Percentiles rank a stretch among this genome's conserved stretches.
These are phyloP conservation scores for Lobosporangium transversale DNA, from an alignment of 192 early-diverging fungal species.

Conservation along the genomic window DNA sequence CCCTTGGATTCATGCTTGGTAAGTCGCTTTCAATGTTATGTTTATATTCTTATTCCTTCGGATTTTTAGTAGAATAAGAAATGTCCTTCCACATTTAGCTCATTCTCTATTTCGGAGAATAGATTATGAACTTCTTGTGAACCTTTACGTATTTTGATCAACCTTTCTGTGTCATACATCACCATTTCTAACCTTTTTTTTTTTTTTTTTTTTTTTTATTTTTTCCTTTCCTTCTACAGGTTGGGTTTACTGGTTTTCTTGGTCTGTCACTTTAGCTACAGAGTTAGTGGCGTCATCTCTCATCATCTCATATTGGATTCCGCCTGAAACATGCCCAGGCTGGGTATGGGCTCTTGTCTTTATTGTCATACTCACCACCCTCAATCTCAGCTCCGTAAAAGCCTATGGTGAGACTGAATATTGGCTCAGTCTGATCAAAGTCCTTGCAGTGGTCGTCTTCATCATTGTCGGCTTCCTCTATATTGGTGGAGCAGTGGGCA, in stretches of 20 bases:
- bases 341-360: slow-evolving; percentile 66
- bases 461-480: slow-evolving; percentile 78
- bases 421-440: slow-evolving; percentile 80
- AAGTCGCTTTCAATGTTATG: not conserved
- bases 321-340: slow-evolving; percentile 23
- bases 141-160: not conserved
- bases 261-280: slow-evolving; percentile 72
- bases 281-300: slow-evolving; percentile 81
- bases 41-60: not conserved
- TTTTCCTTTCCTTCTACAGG: slow-evolving; percentile 5
- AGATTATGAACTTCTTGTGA: not conserved
- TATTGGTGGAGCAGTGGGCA: slow-evolving; percentile 67
- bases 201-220: not conserved
- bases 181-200: not conserved
- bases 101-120: not conserved
- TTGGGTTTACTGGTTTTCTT: slow-evolving; percentile 78
- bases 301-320: slow-evolving; percentile 70
- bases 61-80: not conserved
- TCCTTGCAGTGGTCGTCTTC: slow-evolving; percentile 79
- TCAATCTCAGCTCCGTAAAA: slow-evolving; percentile 74
- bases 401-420: slow-evolving; percentile 89
- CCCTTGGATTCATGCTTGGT: slow-evolving; percentile 79
- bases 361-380: slow-evolving; percentile 66
- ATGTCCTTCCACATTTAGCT: no score
- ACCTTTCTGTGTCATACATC: not conserved